phyloP scores from a whole-genome alignment of 2,329 filamentous ascomycete genomes.

The Ceratocystis cubensis region DNA sequence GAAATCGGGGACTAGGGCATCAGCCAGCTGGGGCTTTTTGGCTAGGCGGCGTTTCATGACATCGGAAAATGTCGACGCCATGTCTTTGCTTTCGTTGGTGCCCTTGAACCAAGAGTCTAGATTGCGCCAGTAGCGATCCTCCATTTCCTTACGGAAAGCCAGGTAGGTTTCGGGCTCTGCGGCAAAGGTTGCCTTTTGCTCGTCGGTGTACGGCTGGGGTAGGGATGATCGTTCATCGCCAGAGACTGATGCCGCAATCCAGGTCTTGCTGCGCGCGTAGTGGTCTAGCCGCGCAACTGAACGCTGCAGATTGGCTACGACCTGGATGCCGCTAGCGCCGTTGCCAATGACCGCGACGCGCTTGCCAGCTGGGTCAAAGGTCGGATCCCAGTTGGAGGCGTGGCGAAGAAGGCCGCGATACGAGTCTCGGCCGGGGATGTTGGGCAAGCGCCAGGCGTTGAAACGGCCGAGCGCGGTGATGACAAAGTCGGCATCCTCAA shows the following conservation, averaged over 20 bases:
- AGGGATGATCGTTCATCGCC: slow-evolving; percentile 42
- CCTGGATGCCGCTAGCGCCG: slow-evolving; percentile 48
- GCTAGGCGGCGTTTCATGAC: slow-evolving; percentile 43
- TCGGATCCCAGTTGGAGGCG: slow-evolving; percentile 46
- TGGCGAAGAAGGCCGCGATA: slow-evolving; percentile 47
- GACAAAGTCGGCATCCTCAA: slow-evolving; percentile 45
- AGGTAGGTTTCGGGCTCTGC: slow-evolving; percentile 49
- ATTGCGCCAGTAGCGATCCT: slow-evolving; percentile 49
- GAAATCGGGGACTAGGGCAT: slow-evolving; percentile 48
- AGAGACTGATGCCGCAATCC: slow-evolving; percentile 53
- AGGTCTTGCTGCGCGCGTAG: slow-evolving; percentile 52
- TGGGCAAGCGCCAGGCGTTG: slow-evolving; percentile 51
- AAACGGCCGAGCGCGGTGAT: slow-evolving; percentile 53
- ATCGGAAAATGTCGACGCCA: slow-evolving; percentile 36
- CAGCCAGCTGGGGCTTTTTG: slow-evolving; percentile 43
- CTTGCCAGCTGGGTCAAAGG: slow-evolving; percentile 38
- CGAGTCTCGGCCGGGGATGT: slow-evolving; percentile 44
- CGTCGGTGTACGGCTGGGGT: slow-evolving; percentile 44
- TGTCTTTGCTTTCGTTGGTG: slow-evolving; percentile 36
- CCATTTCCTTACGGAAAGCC: slow-evolving; percentile 43
- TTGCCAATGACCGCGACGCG: slow-evolving; percentile 50
- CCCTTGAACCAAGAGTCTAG: slow-evolving; percentile 44
- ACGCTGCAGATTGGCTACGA: slow-evolving; percentile 41
- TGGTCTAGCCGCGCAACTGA: slow-evolving; percentile 43
- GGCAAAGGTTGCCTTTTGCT: slow-evolving; percentile 42